These are phyloP conservation scores for Cryptococcus amylolentus DNA, from an alignment of 1,284 basidiomycete species.

Conservation along the genomic window DNA sequence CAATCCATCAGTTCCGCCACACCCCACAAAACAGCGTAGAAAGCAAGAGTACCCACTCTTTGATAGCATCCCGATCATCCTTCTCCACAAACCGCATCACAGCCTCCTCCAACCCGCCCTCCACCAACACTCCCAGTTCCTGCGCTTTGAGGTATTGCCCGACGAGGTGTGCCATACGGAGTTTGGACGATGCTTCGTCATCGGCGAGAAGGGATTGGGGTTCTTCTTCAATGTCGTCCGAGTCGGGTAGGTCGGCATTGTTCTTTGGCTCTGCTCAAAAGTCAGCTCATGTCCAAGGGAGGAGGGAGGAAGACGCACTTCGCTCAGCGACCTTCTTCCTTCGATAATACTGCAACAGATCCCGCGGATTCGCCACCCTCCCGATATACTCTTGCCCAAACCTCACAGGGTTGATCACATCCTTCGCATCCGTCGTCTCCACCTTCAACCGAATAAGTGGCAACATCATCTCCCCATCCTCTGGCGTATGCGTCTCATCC, in stretches of 20 bases:
- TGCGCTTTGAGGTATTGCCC: conserved; percentile 84
- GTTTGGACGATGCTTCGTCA: conserved; percentile 43
- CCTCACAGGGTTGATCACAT: conserved; percentile 90
- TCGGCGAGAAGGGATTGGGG: conserved; percentile 55
- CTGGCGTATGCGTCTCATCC: conserved; percentile 66
- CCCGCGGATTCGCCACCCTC: conserved; percentile 87
- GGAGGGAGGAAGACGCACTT: conserved; percentile 25
- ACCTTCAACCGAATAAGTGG: conserved; percentile 89
- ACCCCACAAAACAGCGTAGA: not conserved
- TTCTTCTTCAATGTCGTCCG: conserved; percentile 62
- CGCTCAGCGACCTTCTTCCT: conserved; percentile 61
- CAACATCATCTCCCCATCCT: conserved; percentile 63
- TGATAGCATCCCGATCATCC: conserved; percentile 87
- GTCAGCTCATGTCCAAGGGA: not conserved
- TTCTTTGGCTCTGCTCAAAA: conserved; percentile 36
- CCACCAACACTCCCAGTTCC: conserved; percentile 79
- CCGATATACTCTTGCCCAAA: conserved; percentile 95
- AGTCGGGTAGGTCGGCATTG: conserved; percentile 46
- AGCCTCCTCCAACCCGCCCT: conserved; percentile 82
- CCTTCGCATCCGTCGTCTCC: conserved; percentile 81
- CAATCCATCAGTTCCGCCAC: not conserved
- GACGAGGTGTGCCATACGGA: conserved; percentile 61
- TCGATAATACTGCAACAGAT: conserved; percentile 85
- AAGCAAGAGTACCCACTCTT: conserved; percentile 58
- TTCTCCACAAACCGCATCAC: conserved; percentile 93